These are phyloP conservation scores for Scheffersomyces segobiensis DNA, from an alignment of 1,139 yeast species.

Conservation along the genomic window DNA sequence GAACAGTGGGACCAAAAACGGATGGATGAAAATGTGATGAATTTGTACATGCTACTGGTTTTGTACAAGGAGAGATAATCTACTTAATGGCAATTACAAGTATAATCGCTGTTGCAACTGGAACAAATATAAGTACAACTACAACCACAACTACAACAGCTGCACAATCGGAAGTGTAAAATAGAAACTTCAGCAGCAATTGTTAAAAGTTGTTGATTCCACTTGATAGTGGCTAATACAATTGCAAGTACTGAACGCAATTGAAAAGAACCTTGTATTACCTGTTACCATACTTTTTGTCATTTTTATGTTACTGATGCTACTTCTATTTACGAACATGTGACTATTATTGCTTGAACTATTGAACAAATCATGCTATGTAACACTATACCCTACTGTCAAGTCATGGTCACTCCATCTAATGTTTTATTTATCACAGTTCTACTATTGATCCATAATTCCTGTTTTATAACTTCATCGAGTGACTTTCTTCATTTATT, in stretches of 20 bases:
- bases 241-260: not conserved
- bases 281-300: not conserved
- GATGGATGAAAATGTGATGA: not conserved
- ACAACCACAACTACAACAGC: constrained; percentile 4
- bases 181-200: not conserved
- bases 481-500: not conserved
- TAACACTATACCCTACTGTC: not conserved
- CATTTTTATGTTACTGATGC: not conserved
- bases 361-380: not conserved
- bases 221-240: not conserved
- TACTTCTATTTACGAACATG: not conserved
- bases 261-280: not conserved
- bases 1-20: not conserved
- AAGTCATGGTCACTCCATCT: not conserved
- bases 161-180: not conserved
- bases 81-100: not conserved
- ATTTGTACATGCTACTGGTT: not conserved
- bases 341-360: not conserved
- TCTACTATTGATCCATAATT: not conserved
- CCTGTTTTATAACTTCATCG: not conserved
- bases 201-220: constrained; percentile 1
- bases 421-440: not conserved
- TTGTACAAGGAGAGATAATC: not conserved
- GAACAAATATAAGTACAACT: not conserved
- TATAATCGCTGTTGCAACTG: not conserved